Percentiles rank a stretch among this genome's conserved stretches.
Evolutionary conservation across 257 asterid species (phyloP).

Genomic region (Agastache rugosa): DNA sequence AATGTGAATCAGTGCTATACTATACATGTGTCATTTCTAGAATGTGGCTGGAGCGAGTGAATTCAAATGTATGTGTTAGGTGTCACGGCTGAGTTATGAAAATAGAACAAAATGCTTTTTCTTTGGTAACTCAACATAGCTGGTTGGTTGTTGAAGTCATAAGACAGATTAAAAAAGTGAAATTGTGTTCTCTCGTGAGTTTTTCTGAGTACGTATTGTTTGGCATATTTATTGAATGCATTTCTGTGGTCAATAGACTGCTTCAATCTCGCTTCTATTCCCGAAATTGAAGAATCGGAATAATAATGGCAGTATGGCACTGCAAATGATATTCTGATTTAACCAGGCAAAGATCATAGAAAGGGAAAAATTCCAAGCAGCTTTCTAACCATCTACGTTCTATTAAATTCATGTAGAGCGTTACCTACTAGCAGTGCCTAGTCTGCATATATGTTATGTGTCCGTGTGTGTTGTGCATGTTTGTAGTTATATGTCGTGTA

Average conservation of each 20-base stretch:
- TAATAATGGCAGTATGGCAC: neutral
- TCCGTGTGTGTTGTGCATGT: neutral
- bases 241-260: neutral
- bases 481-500: neutral
- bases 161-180: neutral
- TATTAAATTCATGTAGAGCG: neutral
- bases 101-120: neutral
- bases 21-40: slow-evolving; percentile 15
- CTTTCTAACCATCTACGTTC: neutral
- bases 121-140: neutral
- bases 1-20: slow-evolving; percentile 20
- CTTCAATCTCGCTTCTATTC: neutral
- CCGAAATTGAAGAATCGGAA: slow-evolving; percentile 5
- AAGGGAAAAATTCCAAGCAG: neutral
- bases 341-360: neutral
- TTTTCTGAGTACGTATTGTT: neutral
- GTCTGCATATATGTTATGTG: neutral
- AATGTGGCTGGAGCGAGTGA: neutral
- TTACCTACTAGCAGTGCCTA: neutral
- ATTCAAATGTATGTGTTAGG: neutral
- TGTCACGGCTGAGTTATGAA: neutral
- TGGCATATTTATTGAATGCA: slow-evolving; percentile 12
- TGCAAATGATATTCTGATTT: neutral
- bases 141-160: slow-evolving; percentile 16
- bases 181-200: neutral